Conservation (phyloP, 192 early-diverging fungal species). For the Coemansia sp. region DNA sequence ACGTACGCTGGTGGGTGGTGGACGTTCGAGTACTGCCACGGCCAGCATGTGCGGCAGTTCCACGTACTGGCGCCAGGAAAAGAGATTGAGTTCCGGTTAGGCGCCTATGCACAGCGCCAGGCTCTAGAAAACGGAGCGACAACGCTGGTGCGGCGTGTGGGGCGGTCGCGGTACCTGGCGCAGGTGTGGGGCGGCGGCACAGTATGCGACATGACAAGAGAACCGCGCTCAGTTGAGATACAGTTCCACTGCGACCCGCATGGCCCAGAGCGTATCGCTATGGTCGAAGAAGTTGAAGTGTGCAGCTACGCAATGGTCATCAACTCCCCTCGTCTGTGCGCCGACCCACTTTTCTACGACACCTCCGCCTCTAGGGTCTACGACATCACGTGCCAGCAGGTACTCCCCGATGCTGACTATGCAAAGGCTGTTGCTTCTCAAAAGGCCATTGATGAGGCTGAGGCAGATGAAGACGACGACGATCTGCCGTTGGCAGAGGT, state of each 20-base stretch:
- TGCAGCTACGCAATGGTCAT: constrained; percentile 82
- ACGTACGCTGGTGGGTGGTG: constrained; percentile 60
- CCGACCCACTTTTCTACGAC: constrained; percentile 55
- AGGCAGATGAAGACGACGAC: constrained; percentile 1
- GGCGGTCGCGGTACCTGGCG: constrained; percentile 61
- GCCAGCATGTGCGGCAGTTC: constrained; percentile 59
- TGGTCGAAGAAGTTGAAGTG: constrained; percentile 61
- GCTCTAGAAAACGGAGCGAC: constrained; percentile 16
- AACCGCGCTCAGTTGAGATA: constrained; percentile 68
- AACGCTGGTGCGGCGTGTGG: constrained; percentile 32
- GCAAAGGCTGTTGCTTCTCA: neutral
- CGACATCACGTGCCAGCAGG: constrained; percentile 61
- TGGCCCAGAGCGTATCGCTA: constrained; percentile 58
- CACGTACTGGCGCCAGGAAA: constrained; percentile 41
- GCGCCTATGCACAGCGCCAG: constrained; percentile 33
- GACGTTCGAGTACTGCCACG: constrained; percentile 87
- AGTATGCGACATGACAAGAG: constrained; percentile 68
- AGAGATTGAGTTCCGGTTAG: constrained; percentile 44
- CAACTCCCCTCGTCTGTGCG: constrained; percentile 70
- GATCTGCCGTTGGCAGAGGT: constrained; percentile 6
- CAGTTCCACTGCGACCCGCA: constrained; percentile 79
- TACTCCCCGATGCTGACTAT: constrained; percentile 58
- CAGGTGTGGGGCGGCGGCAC: constrained; percentile 73
- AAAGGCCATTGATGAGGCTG: neutral
- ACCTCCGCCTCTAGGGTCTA: constrained; percentile 46